Evolutionary conservation across 1,139 yeast species (phyloP), one percentile per base, ranked within the genome.

Genomic region (Saccharomyces hybrid): DNA sequence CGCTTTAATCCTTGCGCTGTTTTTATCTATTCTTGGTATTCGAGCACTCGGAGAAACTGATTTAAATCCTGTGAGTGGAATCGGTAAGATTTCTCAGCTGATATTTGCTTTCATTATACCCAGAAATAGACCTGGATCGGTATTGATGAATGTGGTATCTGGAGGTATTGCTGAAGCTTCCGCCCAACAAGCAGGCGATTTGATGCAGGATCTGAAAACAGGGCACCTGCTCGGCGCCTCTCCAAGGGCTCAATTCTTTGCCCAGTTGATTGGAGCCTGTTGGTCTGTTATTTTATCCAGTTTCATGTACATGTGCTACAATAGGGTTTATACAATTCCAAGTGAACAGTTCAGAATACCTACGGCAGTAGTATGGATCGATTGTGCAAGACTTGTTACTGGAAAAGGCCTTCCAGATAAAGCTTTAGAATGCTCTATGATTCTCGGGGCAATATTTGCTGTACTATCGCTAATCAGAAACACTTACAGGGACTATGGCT

Each of bases 131-230:
- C 95, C 96, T 1, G 90, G 95, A 1, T 82, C 88, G 14, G 87
- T 93, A 3, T 74, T 93, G 46, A 83, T 90, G 51, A 93, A 93
- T 67, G 75, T 93, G 54, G 85, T 93, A 2, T 97, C 98, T 2
- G 99, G 99, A 14, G 98, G 97, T 6, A 84, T 93, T 34, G 95
- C 98, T 0, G 99, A 93, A 72, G 98, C 99, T 0, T 98, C 99
- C 6, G 97, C 99, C 2, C 98, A 93, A 71, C 99, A 93, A 71
- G 97, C 98, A 0, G 99, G 99, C 14, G 99, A 93, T 72, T 76
- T 93, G 66, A 88, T 91, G 96, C 98, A 93, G 75, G 99, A 93
- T 71, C 76, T 91, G 63, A 93, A 93, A 69, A 91, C 99, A 0
- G 98, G 99, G 0, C 95, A 88, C 71, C 71, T 93, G 51, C 68